Base-by-base conservation (phyloP, 306 rosid species). In the Alnus glutinosa region DNA sequence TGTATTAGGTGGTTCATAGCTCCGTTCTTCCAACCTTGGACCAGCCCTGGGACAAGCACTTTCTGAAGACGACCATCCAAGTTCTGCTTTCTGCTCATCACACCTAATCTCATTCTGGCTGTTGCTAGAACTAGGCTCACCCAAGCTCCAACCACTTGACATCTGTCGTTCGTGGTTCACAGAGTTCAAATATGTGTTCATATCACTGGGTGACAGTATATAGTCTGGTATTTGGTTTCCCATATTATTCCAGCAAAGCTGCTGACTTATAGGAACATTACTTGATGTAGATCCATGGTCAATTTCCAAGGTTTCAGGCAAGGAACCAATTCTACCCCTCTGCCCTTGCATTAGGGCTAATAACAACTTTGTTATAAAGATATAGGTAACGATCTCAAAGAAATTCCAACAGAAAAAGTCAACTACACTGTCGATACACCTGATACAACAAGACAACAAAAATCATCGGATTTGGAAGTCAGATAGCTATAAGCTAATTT, bases 281-380 rank as follows among this genome's bases (percentile, higher is more conserved):
- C 84, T 88, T 18, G 97, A 88, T 16, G 92, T 48, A 55, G 91
- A 84, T 72, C 96, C 98, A 86, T 92, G 92, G 76, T 96, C 98
- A 77, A 93, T 91, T 68, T 93, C 97, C 18, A 96, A 71, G 68
- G 92, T 90, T 80, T 91, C 96, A 69, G 97, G 72, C 80, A 92
- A 85, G 74, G 93, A 90, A 86, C 98, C 96, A 18, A 91, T 70
- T 74, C 89, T 82, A 87, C 97, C 93, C 83, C 98, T 93, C 86
- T 88, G 92, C 86, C 98, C 98, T 96, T 96, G 99, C 98, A 96
- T 91, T 84, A 86, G 87, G 78, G 80, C 79, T 36, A 76, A 80
- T 85, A 68, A 71, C 57, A 80, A 77, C 52, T 81, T 82, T 73
- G 76, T 73, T 52, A 78, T 82, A 39, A 55, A 10, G 82, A 74